Conservation (phyloP, 495 filamentous ascomycete species). For the Neurospora tetraspora region DNA sequence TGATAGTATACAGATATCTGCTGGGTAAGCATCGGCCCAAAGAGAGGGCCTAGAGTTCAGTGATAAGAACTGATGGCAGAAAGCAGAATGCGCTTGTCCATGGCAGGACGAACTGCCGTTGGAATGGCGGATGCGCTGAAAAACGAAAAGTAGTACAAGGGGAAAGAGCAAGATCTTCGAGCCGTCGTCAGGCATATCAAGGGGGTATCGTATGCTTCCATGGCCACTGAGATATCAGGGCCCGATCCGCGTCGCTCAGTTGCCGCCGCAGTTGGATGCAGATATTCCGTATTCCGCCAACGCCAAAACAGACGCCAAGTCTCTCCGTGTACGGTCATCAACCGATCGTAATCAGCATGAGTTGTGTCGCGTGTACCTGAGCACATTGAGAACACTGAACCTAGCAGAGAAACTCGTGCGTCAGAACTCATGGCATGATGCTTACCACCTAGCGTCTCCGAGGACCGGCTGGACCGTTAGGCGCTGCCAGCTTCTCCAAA, state of each 20-base stretch:
- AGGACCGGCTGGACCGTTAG: neutral
- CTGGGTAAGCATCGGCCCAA: neutral
- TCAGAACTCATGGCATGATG: neutral
- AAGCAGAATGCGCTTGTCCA: neutral
- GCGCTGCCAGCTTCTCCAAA: constrained; percentile 16
- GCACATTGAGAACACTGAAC: neutral
- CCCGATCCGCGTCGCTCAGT: neutral
- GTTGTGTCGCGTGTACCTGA: neutral
- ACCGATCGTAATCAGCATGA: neutral
- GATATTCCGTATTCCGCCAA: neutral
- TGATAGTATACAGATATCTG: constrained; percentile 3
- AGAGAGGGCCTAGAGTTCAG: neutral
- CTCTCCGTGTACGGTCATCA: neutral
- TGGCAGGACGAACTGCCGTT: neutral
- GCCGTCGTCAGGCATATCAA: neutral
- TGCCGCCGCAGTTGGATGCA: neutral
- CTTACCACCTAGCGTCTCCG: neutral
- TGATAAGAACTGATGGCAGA: neutral
- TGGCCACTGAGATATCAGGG: neutral
- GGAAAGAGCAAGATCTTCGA: neutral
- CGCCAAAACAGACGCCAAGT: neutral
- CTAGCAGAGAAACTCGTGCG: neutral
- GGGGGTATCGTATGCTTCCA: neutral
- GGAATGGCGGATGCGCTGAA: neutral
- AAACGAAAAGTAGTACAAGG: neutral